Conservation (phyloP, 805 yeast genomes). For the Geotrichum ghanense region DNA sequence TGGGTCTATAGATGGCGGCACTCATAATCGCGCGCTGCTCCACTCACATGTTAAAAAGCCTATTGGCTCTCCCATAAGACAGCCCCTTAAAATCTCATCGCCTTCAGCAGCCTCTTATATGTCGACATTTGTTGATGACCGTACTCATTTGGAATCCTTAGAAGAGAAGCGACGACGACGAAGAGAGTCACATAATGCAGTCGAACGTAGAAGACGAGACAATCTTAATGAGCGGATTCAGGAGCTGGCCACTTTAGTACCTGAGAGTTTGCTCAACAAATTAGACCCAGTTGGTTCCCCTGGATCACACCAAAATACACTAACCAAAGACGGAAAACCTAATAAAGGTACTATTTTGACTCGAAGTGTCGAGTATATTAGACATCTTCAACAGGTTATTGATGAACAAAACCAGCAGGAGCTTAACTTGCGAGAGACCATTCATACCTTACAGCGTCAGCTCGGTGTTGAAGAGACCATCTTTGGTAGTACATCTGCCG, state of each 20-base stretch:
- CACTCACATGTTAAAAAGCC: conserved; percentile 1
- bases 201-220: conserved; percentile 77
- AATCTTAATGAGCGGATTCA: conserved; percentile 73
- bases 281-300: conserved; percentile 28
- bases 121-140: background rate
- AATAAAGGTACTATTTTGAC: conserved; percentile 65
- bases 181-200: conserved; percentile 81
- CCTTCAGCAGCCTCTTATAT: background rate
- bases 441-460: conserved; percentile 39
- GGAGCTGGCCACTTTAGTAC: conserved; percentile 65
- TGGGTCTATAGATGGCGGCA: background rate
- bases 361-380: conserved; percentile 66
- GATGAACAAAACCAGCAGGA: conserved; percentile 67
- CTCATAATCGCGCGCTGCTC: background rate
- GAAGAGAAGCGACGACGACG: conserved; percentile 46
- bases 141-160: background rate
- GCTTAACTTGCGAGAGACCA: conserved; percentile 51
- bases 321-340: conserved; percentile 50
- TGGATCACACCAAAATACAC: conserved; percentile 46
- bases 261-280: conserved; percentile 28
- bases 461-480: conserved; percentile 8
- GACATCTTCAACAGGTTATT: conserved; percentile 23
- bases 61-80: background rate
- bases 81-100: background rate
- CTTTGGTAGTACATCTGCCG: conserved; percentile 5